These are phyloP conservation scores for Ogataea pilisensis DNA, from an alignment of 805 yeast genomes.

Conservation along the genomic window DNA sequence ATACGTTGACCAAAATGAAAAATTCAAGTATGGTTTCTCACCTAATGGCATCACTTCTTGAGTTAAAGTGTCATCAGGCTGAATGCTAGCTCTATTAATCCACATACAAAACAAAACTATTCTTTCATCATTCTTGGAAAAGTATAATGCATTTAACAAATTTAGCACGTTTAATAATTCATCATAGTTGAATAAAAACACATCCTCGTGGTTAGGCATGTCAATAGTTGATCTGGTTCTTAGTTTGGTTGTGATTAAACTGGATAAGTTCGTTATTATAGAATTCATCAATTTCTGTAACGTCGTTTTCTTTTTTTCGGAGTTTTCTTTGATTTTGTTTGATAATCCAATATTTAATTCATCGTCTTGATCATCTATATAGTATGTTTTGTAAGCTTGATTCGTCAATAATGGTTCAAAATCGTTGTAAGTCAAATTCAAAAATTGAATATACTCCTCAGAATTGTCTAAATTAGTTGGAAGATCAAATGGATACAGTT, in stretches of 20 bases:
- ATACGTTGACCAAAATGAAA: slow-evolving; percentile 59
- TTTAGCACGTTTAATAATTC: slow-evolving; percentile 51
- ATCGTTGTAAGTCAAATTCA: slow-evolving; percentile 46
- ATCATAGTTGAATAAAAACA: slow-evolving; percentile 27
- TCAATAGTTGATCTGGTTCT: slow-evolving; percentile 15
- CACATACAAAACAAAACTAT: slow-evolving; percentile 49
- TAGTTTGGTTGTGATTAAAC: slow-evolving; percentile 28
- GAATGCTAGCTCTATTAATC: slow-evolving; percentile 67
- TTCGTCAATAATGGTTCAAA: slow-evolving; percentile 48
- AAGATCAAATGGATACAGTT: slow-evolving; percentile 37
- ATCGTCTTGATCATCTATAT: slow-evolving; percentile 18
- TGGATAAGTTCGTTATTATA: slow-evolving; percentile 27
- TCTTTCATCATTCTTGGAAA: slow-evolving; percentile 37
- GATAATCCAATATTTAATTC: slow-evolving; percentile 29
- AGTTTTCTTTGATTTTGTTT: slow-evolving; percentile 31
- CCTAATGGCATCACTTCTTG: slow-evolving; percentile 41
- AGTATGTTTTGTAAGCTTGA: slow-evolving; percentile 35
- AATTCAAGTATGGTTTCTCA: slow-evolving; percentile 41
- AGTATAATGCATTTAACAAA: slow-evolving; percentile 52
- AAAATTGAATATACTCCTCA: slow-evolving; percentile 41
- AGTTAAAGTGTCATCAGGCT: slow-evolving; percentile 51
- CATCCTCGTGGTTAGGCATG: no score
- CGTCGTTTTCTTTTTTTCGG: slow-evolving; percentile 34
- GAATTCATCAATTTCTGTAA: slow-evolving; percentile 26
- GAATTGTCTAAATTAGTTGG: slow-evolving; percentile 37